Percentiles rank a stretch among this genome's conserved stretches.
Evolutionary conservation across 306 rosid species (phyloP).

Genomic region (Vigna hirtella): DNA sequence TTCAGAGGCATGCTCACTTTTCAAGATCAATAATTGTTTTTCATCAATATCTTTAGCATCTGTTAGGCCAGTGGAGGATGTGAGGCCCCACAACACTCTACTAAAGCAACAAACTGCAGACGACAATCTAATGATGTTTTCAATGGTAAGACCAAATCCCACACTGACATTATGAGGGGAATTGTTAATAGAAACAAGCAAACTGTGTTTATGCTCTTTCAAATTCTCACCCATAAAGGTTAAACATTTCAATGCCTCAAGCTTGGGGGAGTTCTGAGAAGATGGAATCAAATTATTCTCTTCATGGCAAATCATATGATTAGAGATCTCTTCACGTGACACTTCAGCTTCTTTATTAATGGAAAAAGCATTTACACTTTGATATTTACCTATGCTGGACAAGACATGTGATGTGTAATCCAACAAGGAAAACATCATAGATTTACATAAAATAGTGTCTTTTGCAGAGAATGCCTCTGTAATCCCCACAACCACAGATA

Average conservation of each 20-base stretch:
- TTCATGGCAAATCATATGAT: constrained; percentile 46
- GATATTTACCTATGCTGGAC: constrained; percentile 67
- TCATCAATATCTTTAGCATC: constrained; percentile 46
- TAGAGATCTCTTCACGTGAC: constrained; percentile 53
- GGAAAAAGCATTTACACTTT: constrained; percentile 48
- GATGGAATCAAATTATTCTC: constrained; percentile 52
- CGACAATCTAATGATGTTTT: constrained; percentile 61
- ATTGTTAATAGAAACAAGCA: constrained; percentile 54
- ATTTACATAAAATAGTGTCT: constrained; percentile 48
- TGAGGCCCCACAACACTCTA: constrained; percentile 82
- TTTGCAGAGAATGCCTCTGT: constrained; percentile 56
- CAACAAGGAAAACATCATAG: constrained; percentile 68
- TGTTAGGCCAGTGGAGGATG: constrained; percentile 53
- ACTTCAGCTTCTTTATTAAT: constrained; percentile 50
- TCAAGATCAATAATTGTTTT: constrained; percentile 52
- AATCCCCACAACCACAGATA: constrained; percentile 59
- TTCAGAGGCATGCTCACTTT: constrained; percentile 52
- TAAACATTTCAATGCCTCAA: constrained; percentile 61
- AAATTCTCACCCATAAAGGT: constrained; percentile 57
- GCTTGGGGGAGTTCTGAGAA: constrained; percentile 45
- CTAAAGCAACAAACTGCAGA: constrained; percentile 68
- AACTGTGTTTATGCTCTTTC: constrained; percentile 63
- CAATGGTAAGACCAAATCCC: constrained; percentile 45
- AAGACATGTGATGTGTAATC: constrained; percentile 76
- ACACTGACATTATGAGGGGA: constrained; percentile 43